A percentile compares a stretch with the other conserved stretches of the same genome.
phyloP scores from a whole-genome alignment of 495 filamentous ascomycete genomes.

The Xylaria acuta region DNA sequence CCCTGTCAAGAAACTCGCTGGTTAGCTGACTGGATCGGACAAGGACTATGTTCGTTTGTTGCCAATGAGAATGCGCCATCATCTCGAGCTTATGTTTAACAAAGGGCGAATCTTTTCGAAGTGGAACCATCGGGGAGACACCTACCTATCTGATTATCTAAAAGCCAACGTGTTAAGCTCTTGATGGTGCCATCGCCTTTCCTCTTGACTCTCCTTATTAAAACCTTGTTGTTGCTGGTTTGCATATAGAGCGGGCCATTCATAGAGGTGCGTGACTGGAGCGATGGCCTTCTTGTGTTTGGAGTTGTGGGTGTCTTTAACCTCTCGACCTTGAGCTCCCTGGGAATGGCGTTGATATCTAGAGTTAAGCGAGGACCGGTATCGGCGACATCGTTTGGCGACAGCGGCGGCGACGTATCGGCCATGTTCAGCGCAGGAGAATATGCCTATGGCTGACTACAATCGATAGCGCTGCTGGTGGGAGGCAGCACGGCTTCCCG shows the following conservation, averaged over 20 bases:
- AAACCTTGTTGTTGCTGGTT: slow-evolving; percentile 50
- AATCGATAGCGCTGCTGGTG: neutral
- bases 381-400: slow-evolving; percentile 20
- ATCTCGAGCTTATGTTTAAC: neutral
- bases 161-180: slow-evolving; percentile 54
- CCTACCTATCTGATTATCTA: slow-evolving; percentile 60
- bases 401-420: slow-evolving; percentile 14
- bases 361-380: slow-evolving; percentile 16
- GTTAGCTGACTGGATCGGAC: slow-evolving; percentile 32
- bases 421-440: slow-evolving; percentile 19
- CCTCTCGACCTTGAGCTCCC: slow-evolving; percentile 34
- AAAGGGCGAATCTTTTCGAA: neutral
- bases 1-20: slow-evolving; percentile 53
- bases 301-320: slow-evolving; percentile 34
- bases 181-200: slow-evolving; percentile 53
- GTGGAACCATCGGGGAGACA: neutral
- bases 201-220: slow-evolving; percentile 53
- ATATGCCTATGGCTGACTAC: neutral
- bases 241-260: slow-evolving; percentile 58
- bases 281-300: slow-evolving; percentile 37
- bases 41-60: neutral
- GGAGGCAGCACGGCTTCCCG: slow-evolving; percentile 2
- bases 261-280: slow-evolving; percentile 46
- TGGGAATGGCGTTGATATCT: slow-evolving; percentile 21
- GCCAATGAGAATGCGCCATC: slow-evolving; percentile 2